These are phyloP conservation scores for Clavispora asparagi DNA, from an alignment of 805 yeast genomes.

Conservation along the genomic window DNA sequence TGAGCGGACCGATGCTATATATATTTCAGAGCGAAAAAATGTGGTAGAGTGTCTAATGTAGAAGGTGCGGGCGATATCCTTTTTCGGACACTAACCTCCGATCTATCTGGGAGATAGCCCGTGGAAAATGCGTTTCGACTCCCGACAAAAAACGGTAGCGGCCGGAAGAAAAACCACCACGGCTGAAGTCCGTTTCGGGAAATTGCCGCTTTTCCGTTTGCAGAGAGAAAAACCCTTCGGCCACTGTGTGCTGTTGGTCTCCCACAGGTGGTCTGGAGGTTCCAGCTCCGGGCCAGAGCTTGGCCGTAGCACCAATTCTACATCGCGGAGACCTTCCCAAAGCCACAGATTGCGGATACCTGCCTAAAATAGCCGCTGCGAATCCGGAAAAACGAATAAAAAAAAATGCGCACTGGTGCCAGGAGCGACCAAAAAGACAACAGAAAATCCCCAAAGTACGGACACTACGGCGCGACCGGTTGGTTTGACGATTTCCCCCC, in stretches of 20 bases:
- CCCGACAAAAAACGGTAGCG: neutral
- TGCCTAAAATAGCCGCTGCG: neutral
- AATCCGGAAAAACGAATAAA: neutral
- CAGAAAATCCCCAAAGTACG: neutral
- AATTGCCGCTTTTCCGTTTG: no score
- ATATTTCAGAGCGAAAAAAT: neutral
- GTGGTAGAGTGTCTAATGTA: neutral
- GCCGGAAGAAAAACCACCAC: neutral
- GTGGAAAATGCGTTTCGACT: neutral
- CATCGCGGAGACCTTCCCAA: neutral
- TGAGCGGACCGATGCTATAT: neutral
- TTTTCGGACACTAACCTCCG: constrained; percentile 1
- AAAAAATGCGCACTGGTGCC: neutral
- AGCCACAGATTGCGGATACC: neutral
- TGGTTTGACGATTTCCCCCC: no score
- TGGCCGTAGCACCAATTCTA: neutral
- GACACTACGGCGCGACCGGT: no score
- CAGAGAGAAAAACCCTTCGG: no score
- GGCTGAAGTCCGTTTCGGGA: no score
- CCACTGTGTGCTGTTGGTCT: no score
- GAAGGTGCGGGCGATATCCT: constrained; percentile 1
- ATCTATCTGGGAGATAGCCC: neutral
- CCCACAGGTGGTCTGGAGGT: neutral
- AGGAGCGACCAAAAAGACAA: neutral
- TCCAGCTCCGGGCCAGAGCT: neutral